Percentiles rank a stretch among this genome's conserved stretches.
These are phyloP conservation scores for Amanita brunnescens DNA, from an alignment of 768 basidiomycete species.

Conservation along the genomic window DNA sequence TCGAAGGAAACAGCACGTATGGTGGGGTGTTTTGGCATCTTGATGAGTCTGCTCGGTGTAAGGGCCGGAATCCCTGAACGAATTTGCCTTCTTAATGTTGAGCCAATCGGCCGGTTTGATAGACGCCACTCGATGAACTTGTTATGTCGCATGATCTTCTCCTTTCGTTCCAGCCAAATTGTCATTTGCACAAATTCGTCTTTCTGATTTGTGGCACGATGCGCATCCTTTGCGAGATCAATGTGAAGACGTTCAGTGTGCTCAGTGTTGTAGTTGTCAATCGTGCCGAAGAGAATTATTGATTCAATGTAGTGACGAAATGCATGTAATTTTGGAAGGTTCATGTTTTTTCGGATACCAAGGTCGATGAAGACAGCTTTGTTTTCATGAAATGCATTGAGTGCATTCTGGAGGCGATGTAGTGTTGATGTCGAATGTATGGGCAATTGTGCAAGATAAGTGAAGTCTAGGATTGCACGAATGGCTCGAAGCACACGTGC, in stretches of 20 bases:
- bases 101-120: neutral
- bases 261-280: constrained; percentile 11
- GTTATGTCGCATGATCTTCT: neutral
- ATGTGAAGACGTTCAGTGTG: neutral
- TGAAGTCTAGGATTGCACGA: constrained; percentile 18
- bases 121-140: neutral
- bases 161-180: neutral
- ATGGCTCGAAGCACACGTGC: constrained; percentile 4
- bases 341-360: constrained; percentile 15
- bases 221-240: neutral
- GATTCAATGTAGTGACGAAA: constrained; percentile 9
- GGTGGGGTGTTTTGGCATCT: neutral
- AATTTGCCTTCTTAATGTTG: neutral
- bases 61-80: neutral
- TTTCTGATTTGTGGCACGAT: neutral
- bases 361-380: constrained; percentile 13
- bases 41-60: neutral
- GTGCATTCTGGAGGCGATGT: constrained; percentile 12
- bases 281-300: constrained; percentile 12
- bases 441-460: constrained; percentile 12
- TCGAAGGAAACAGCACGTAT: neutral
- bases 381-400: neutral
- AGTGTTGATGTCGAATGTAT: constrained; percentile 9
- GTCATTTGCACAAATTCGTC: constrained; percentile 2
- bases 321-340: constrained; percentile 18